phyloP scores from a whole-genome alignment of 306 rosid genomes.

The Cucurbita argyrosperma region DNA sequence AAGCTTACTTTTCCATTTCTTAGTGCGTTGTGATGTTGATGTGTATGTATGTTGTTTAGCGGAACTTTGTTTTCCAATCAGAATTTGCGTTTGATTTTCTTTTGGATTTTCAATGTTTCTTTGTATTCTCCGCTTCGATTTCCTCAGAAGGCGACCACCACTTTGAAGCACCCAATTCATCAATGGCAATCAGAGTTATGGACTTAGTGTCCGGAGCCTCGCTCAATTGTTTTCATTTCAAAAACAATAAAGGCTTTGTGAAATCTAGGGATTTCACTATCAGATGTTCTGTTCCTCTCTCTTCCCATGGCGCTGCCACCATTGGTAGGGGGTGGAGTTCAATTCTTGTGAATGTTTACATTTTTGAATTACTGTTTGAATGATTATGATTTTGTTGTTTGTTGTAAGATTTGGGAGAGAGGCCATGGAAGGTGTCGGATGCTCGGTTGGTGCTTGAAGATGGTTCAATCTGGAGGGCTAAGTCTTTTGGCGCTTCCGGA shows the following conservation, averaged over 20 bases:
- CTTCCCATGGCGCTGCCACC: slow-evolving; percentile 1
- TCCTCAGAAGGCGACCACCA: too few relatives aligned
- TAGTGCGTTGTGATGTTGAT: neutral
- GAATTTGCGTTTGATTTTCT: neutral
- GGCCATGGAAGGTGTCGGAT: slow-evolving; percentile 87
- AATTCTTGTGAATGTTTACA: neutral
- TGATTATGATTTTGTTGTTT: neutral
- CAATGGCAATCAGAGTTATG: slow-evolving; percentile 31
- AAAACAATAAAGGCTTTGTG: neutral
- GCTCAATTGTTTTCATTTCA: slow-evolving; percentile 10
- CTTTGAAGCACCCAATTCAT: neutral
- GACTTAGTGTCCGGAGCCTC: slow-evolving; percentile 16
- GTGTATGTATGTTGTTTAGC: neutral
- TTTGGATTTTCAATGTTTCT: neutral
- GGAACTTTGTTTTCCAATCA: neutral
- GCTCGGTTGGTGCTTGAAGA: slow-evolving; percentile 85
- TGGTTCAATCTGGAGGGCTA: slow-evolving; percentile 95
- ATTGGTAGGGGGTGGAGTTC: slow-evolving; percentile 17
- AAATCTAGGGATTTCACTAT: slow-evolving; percentile 16
- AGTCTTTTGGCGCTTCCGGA: slow-evolving; percentile 86
- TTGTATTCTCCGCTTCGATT: neutral
- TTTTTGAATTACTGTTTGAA: neutral
- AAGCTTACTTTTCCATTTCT: neutral
- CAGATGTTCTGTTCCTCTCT: slow-evolving; percentile 27
- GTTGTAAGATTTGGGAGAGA: slow-evolving; percentile 42